Percentiles rank a stretch among this genome's conserved stretches.
Evolutionary conservation across 1,139 yeast genomes (phyloP).

Genomic region (Yamadazyma diospyri): DNA sequence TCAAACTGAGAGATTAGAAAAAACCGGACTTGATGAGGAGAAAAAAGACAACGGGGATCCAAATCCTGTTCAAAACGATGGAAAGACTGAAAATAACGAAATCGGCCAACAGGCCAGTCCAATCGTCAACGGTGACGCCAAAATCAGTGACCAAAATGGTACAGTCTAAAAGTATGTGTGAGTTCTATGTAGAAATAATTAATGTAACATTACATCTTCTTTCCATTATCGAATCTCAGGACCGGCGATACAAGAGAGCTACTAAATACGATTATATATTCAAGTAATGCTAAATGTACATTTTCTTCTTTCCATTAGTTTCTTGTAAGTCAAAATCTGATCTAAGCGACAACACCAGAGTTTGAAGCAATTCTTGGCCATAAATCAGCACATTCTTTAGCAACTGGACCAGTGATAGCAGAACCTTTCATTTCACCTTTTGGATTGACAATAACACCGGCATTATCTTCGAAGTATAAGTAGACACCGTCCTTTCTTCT

Average conservation of each 20-base stretch:
- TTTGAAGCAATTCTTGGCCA: constrained; percentile 99
- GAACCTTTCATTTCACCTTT: constrained; percentile 99
- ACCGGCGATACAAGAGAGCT: background rate
- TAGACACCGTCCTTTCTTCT: constrained; percentile 99
- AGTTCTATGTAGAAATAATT: background rate
- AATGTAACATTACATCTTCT: background rate
- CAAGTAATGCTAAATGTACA: constrained; percentile 11
- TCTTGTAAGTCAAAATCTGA: background rate
- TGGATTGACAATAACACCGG: constrained; percentile 99
- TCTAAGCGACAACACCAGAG: constrained; percentile 99
- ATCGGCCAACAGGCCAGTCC: too few species aligned
- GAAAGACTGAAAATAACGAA: too few species aligned
- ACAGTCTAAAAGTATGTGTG: too few species aligned
- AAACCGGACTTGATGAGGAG: too few species aligned
- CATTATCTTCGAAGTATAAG: constrained; percentile 99
- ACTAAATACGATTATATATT: constrained; percentile 7
- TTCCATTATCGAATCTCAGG: background rate
- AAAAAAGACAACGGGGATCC: too few species aligned
- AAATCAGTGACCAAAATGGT: too few species aligned
- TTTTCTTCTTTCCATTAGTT: constrained; percentile 5
- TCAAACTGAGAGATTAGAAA: too few species aligned
- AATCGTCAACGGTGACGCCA: too few species aligned
- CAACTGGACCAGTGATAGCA: constrained; percentile 99
- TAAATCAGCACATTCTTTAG: constrained; percentile 99
- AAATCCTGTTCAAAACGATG: too few species aligned